These are phyloP conservation scores for Xylariaceae sp. DNA, from an alignment of 2,329 filamentous ascomycete species.

Conservation along the genomic window DNA sequence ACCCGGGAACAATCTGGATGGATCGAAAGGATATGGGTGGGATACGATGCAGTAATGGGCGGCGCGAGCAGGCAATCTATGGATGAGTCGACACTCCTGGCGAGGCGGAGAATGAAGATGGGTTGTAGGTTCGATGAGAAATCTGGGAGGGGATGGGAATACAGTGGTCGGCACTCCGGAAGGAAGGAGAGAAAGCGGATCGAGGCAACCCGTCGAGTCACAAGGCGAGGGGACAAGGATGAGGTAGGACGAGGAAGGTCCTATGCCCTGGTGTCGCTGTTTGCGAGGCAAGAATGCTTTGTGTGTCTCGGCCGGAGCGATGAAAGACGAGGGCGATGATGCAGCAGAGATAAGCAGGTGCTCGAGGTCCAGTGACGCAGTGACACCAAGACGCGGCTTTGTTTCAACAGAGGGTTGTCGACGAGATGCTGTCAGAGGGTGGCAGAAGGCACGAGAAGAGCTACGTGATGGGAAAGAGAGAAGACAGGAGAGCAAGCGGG, in stretches of 20 bases:
- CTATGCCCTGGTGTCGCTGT: conserved; percentile 15
- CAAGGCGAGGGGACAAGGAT: conserved; percentile 16
- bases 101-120: not conserved
- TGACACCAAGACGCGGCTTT: conserved; percentile 3
- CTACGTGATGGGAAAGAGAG: conserved; percentile 5
- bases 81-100: not conserved
- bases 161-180: conserved; percentile 8
- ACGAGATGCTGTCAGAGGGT: not conserved
- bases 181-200: conserved; percentile 9
- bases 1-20: conserved; percentile 3
- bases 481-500: conserved; percentile 11
- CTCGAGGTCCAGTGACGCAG: conserved; percentile 17
- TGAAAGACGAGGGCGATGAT: conserved; percentile 3
- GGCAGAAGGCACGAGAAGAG: conserved; percentile 1
- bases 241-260: conserved; percentile 15
- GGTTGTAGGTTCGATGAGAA: conserved; percentile 5
- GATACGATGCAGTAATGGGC: conserved; percentile 1
- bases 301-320: conserved; percentile 6
- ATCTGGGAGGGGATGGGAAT: conserved; percentile 2
- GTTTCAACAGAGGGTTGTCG: conserved; percentile 4
- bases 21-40: not conserved
- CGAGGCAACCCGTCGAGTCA: conserved; percentile 14
- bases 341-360: conserved; percentile 6
- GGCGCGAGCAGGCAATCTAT: not conserved
- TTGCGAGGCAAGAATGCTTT: conserved; percentile 13